A percentile compares a stretch with the other conserved stretches of the same genome.
phyloP scores from a whole-genome alignment of 2,329 filamentous ascomycete species.

The Botrytis paeoniae region DNA sequence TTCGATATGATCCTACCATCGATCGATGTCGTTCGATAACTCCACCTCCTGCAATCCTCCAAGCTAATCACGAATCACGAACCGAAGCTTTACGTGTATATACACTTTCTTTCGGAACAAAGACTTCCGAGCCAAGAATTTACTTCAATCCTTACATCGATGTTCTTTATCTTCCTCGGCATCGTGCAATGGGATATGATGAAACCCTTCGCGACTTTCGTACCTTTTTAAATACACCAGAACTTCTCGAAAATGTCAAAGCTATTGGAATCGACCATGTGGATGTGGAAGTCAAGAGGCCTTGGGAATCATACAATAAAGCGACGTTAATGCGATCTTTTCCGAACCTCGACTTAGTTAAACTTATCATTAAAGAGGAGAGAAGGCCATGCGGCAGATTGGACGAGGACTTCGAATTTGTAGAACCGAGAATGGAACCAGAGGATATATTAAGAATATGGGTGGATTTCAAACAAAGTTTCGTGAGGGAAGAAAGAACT shows the following conservation, averaged over 20 bases:
- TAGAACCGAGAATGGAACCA: constrained; percentile 24
- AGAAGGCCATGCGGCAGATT: not conserved
- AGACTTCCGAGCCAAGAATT: constrained; percentile 29
- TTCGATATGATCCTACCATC: constrained; percentile 38
- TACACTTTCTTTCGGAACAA: constrained; percentile 40
- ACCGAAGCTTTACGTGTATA: constrained; percentile 43
- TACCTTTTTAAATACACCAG: constrained; percentile 36
- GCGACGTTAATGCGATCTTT: constrained; percentile 46
- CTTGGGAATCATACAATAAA: constrained; percentile 53
- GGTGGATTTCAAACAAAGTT: constrained; percentile 33
- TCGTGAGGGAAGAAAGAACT: constrained; percentile 31
- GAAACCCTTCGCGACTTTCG: constrained; percentile 43
- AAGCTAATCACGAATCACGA: constrained; percentile 45
- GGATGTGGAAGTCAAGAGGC: constrained; percentile 43
- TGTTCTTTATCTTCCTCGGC: constrained; percentile 37
- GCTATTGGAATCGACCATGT: constrained; percentile 49
- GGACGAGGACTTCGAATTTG: constrained; percentile 27
- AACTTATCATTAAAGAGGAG: constrained; percentile 28
- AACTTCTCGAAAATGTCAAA: constrained; percentile 39
- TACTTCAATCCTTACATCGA: constrained; percentile 36
- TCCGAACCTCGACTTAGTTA: constrained; percentile 34
- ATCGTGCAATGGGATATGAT: constrained; percentile 38
- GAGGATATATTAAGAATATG: constrained; percentile 31
- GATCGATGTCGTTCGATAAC: constrained; percentile 40
- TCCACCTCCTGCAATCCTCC: constrained; percentile 43